Percentiles rank a stretch among this genome's conserved stretches.
Evolutionary conservation across 1,139 yeast species (phyloP).

Genomic region (Candida frijolesensis): DNA sequence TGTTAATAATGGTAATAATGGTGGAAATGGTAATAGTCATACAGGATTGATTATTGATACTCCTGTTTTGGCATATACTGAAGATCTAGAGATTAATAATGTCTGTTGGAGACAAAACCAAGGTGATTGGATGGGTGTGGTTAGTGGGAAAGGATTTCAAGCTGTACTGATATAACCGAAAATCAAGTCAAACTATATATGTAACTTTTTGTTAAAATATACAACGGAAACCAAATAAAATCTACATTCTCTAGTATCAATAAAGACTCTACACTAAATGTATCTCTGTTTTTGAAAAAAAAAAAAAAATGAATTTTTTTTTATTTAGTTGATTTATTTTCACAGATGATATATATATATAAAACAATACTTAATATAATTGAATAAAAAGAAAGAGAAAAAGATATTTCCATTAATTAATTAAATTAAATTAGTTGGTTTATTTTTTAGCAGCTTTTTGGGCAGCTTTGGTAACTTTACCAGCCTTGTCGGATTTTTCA

Average conservation of each 20-base stretch:
- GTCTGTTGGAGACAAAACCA: slow-evolving; percentile 66
- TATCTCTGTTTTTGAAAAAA: no score
- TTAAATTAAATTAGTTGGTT: slow-evolving; percentile 23
- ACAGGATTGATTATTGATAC: slow-evolving; percentile 30
- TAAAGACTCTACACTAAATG: no score
- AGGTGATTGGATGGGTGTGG: slow-evolving; percentile 84
- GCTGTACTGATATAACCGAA: slow-evolving; percentile 50
- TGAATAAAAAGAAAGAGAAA: no score
- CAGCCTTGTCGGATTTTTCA: slow-evolving; percentile 91
- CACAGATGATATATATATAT: neutral
- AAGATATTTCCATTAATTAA: no score
- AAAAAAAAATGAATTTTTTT: no score
- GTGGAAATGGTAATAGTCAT: slow-evolving; percentile 7
- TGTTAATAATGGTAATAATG: slow-evolving; percentile 6
- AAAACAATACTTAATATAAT: neutral
- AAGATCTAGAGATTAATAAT: slow-evolving; percentile 70
- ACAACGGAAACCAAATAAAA: neutral
- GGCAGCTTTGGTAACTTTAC: slow-evolving; percentile 99
- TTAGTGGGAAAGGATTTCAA: slow-evolving; percentile 79
- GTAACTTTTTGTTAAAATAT: neutral
- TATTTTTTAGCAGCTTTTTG: slow-evolving; percentile 98
- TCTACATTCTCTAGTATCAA: neutral
- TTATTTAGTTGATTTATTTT: neutral
- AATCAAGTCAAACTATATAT: neutral
- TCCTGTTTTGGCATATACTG: slow-evolving; percentile 60